Percentiles rank a stretch among this genome's conserved stretches.
phyloP scores from a whole-genome alignment of 2,329 filamentous ascomycete genomes.

The Neofusicoccum ribis region DNA sequence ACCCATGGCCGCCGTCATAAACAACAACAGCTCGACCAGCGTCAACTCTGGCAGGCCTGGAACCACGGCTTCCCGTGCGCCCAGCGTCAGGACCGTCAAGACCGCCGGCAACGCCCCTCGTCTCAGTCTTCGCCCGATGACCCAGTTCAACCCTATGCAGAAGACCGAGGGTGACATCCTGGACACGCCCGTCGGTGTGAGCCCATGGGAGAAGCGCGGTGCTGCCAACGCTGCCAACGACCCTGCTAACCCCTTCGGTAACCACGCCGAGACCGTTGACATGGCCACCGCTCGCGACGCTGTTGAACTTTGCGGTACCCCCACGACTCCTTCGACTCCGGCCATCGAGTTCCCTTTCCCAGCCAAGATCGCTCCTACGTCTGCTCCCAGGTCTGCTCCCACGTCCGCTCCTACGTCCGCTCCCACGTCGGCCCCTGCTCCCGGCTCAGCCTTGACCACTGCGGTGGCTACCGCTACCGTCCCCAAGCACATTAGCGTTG shows the following conservation, averaged over 20 bases:
- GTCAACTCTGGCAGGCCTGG: not conserved
- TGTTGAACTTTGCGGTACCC: constrained; percentile 10
- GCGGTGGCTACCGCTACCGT: not conserved
- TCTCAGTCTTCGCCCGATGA: constrained; percentile 80
- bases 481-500: not conserved
- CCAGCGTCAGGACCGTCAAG: constrained; percentile 44
- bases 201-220: constrained; percentile 43
- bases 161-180: not conserved
- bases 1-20: not conserved
- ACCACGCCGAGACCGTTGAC: constrained; percentile 38
- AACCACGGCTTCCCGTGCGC: constrained; percentile 20
- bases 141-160: constrained; percentile 59
- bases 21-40: constrained; percentile 1
- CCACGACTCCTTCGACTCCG: constrained; percentile 10
- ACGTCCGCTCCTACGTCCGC: constrained; percentile 6
- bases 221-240: constrained; percentile 32
- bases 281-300: constrained; percentile 25
- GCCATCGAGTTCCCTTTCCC: constrained; percentile 6
- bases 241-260: constrained; percentile 37
- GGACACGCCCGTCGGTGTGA: constrained; percentile 22
- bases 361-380: constrained; percentile 5
- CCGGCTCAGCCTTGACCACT: not conserved
- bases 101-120: constrained; percentile 66
- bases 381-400: constrained; percentile 1
- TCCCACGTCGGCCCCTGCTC: not conserved